These are phyloP conservation scores for Talaromyces sp. DNA, from an alignment of 2,329 filamentous ascomycete species.

Conservation along the genomic window DNA sequence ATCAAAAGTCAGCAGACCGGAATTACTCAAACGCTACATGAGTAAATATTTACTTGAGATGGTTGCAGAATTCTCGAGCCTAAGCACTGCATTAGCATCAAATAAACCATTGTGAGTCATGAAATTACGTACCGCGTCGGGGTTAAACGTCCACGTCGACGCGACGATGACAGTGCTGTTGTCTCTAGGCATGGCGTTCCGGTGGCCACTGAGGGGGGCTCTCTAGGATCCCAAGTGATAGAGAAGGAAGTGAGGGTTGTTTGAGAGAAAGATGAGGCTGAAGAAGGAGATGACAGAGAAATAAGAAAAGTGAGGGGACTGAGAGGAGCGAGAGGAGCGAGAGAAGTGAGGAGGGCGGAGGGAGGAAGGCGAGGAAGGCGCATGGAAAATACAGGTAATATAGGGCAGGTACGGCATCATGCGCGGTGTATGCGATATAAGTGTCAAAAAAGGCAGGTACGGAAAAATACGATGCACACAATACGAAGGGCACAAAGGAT, in stretches of 20 bases:
- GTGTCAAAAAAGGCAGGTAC: background rate
- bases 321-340: background rate
- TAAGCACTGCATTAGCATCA: slow-evolving; percentile 6
- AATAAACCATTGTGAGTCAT: background rate
- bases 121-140: slow-evolving; percentile 22
- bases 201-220: too few species aligned
- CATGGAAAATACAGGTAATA: background rate
- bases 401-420: background rate
- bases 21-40: background rate
- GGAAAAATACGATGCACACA: too few species aligned
- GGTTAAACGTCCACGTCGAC: slow-evolving; percentile 29
- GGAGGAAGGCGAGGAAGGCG: background rate
- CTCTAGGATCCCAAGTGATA: background rate
- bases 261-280: background rate
- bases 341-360: background rate
- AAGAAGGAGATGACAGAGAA: background rate
- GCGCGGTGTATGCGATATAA: background rate
- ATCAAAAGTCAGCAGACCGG: background rate
- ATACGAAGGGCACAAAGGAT: background rate
- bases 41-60: slow-evolving; percentile 17
- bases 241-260: background rate
- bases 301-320: too few species aligned
- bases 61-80: slow-evolving; percentile 20
- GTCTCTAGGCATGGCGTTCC: slow-evolving; percentile 12
- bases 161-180: slow-evolving; percentile 22